phyloP scores from a whole-genome alignment of 257 asterid genomes.

The Cinchona pubescens region DNA sequence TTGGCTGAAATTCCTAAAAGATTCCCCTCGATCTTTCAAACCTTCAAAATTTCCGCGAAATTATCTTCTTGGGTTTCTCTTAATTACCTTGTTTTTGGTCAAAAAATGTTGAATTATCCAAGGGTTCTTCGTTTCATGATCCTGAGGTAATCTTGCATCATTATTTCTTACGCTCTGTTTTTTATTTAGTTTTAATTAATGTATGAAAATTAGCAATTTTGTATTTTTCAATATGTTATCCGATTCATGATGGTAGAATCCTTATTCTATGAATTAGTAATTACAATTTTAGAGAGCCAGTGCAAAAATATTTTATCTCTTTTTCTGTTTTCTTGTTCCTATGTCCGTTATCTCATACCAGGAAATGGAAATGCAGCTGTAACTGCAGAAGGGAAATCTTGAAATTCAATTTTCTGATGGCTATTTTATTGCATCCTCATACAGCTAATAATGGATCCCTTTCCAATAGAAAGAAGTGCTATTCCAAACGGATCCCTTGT shows the following conservation, averaged over 20 bases:
- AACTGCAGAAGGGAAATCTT: neutral
- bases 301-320: neutral
- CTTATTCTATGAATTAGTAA: neutral
- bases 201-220: too few relatives aligned
- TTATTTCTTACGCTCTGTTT: too few relatives aligned
- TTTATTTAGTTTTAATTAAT: too few relatives aligned
- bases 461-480: too few relatives aligned
- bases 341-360: neutral
- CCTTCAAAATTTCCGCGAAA: constrained; percentile 21
- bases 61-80: constrained; percentile 26
- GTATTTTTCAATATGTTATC: neutral
- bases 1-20: too few relatives aligned
- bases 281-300: too few relatives aligned
- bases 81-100: constrained; percentile 14
- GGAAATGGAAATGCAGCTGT: neutral
- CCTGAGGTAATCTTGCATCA: constrained; percentile 28
- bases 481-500: too few relatives aligned
- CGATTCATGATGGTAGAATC: neutral
- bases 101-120: constrained; percentile 29
- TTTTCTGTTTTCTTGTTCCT: neutral
- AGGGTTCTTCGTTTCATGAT: constrained; percentile 28
- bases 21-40: neutral
- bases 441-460: too few relatives aligned
- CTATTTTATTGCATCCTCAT: neutral
- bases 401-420: neutral